These are phyloP conservation scores for Penicillium expansum DNA, from an alignment of 2,329 filamentous ascomycete genomes.

Conservation along the genomic window DNA sequence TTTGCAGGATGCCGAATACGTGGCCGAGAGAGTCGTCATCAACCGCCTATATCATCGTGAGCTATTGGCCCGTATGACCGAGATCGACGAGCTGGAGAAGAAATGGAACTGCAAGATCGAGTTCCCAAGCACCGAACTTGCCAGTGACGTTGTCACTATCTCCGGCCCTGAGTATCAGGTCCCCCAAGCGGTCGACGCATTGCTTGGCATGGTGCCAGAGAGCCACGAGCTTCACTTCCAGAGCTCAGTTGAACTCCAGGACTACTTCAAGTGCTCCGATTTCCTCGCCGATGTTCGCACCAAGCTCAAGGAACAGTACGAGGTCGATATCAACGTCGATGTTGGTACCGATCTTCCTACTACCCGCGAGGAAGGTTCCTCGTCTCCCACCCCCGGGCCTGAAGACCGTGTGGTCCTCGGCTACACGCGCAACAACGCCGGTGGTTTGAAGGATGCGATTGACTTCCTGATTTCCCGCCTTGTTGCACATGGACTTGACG, in stretches of 20 bases:
- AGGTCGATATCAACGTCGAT: slow-evolving; percentile 78
- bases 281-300: slow-evolving; percentile 76
- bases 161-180: slow-evolving; percentile 98
- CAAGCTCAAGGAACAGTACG: slow-evolving; percentile 87
- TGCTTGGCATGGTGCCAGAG: slow-evolving; percentile 96
- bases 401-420: slow-evolving; percentile 64
- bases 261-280: slow-evolving; percentile 76
- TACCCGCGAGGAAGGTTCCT: slow-evolving; percentile 31
- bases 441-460: slow-evolving; percentile 90
- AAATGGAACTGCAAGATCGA: slow-evolving; percentile 99
- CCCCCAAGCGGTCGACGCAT: slow-evolving; percentile 91
- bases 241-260: slow-evolving; percentile 70
- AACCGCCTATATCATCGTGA: slow-evolving; percentile 95
- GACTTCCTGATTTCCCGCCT: slow-evolving; percentile 87
- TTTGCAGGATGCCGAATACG: slow-evolving; percentile 84
- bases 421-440: slow-evolving; percentile 96
- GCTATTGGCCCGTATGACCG: slow-evolving; percentile 78
- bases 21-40: slow-evolving; percentile 87
- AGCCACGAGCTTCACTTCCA: slow-evolving; percentile 87
- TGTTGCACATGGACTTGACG: slow-evolving; percentile 84
- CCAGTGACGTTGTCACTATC: slow-evolving; percentile 92
- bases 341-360: slow-evolving; percentile 36
- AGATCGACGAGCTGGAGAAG: slow-evolving; percentile 94
- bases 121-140: slow-evolving; percentile 95
- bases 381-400: slow-evolving; percentile 48